Base-by-base conservation (phyloP, 177 flowering plant species). In the Telopea speciosissima region DNA sequence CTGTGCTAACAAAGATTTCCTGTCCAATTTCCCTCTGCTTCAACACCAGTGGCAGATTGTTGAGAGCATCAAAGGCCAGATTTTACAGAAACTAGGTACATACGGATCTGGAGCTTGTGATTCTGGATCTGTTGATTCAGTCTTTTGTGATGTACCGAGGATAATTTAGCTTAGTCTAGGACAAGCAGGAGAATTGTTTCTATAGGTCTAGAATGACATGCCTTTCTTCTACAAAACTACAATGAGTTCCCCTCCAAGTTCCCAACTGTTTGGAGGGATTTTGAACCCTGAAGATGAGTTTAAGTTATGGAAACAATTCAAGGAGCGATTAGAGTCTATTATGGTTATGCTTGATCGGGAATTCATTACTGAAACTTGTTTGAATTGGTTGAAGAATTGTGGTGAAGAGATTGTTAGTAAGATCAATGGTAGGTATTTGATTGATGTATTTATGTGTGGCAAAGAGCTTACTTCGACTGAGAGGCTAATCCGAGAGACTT, bases 211-310 rank as follows among this genome's bases (percentile, higher is more conserved):
- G 79, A 93, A 80, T 75, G 99, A 95, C 72, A 82, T 90, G 95
- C 99, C 99, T 9, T 68, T 88, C 82, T 95, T 93, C 76, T 91
- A 95, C 74, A 91, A 91, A 69, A 88, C 85, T 16, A 79, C 88
- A 31, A 76, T 93, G 84, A 83, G 85, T 63, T 81, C 93, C 0
- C 98, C 99, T 1, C 98, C 99, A 8, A 97, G 88, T 44, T 83
- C 97, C 1, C 97, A 95, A 68, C 78, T 95, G 81, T 95, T 88
- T 76, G 99, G 99, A n/a, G 56, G 96, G 44, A 88, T 95, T n/a
- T 93, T 93, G 0, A 84, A 90, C 71, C 98, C 97, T 0, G 96
- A 93, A 26, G 96, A 91, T 81, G 99, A 95, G 79, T 91, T 90
- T n/a, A n/a, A n/a, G n/a, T n/a, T n/a, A n/a, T n/a, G n/a, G n/a